These are phyloP conservation scores for Cercospora berteroae DNA, from an alignment of 2,329 filamentous ascomycete genomes.

Conservation along the genomic window DNA sequence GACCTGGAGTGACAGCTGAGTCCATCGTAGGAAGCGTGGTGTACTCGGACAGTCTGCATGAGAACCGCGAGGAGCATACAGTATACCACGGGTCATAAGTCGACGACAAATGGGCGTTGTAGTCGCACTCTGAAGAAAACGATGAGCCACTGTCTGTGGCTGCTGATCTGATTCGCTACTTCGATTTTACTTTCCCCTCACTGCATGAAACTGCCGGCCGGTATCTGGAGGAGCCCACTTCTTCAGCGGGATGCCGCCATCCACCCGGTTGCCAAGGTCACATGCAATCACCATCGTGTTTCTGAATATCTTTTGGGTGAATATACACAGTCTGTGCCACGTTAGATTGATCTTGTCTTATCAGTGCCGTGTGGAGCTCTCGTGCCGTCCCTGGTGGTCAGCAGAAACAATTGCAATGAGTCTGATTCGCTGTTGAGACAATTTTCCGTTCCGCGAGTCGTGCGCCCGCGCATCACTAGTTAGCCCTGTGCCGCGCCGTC, in stretches of 20 bases:
- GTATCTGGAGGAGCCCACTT: not conserved
- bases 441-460: conserved; percentile 1
- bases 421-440: not conserved
- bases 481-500: not conserved
- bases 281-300: not conserved
- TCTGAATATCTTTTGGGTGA: not conserved
- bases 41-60: not conserved
- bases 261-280: not conserved
- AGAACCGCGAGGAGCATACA: not conserved
- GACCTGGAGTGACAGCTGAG: not conserved
- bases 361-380: not conserved
- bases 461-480: not conserved
- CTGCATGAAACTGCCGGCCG: conserved; percentile 9
- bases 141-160: not conserved
- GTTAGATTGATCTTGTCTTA: not conserved
- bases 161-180: not conserved
- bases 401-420: not conserved
- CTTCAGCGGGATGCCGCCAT: not conserved
- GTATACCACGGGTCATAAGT: not conserved
- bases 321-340: not conserved
- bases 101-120: not conserved
- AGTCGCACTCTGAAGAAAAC: not conserved
- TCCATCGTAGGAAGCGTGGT: not conserved
- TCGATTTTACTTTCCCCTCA: not conserved
- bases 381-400: not conserved